phyloP scores from a whole-genome alignment of 805 yeast genomes.

The Ogataea ramenticola region DNA sequence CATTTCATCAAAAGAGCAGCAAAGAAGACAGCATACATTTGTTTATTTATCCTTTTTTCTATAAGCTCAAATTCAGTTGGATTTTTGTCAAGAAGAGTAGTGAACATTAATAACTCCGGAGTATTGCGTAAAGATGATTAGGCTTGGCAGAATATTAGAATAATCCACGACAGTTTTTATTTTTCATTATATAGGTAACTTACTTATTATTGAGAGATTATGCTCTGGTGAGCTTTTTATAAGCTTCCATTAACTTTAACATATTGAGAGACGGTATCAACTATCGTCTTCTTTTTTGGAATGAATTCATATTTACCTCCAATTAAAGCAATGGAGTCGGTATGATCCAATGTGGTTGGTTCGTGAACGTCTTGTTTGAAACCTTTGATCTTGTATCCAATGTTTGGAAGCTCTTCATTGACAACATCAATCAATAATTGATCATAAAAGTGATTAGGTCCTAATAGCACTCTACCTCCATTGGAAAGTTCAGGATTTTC shows the following conservation, averaged over 20 bases:
- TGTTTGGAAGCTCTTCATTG: not conserved
- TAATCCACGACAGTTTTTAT: too few relatives aligned
- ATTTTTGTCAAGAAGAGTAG: too few relatives aligned
- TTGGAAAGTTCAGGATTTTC: not conserved
- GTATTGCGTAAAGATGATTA: too few relatives aligned
- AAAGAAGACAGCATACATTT: too few relatives aligned
- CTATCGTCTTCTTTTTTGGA: constrained; percentile 31
- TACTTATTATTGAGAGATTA: too few relatives aligned
- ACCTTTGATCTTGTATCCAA: not conserved
- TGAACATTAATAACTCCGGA: too few relatives aligned
- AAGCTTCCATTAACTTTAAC: constrained; percentile 6
- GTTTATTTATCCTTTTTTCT: too few relatives aligned
- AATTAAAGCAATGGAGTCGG: too few relatives aligned
- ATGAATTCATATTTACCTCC: constrained; percentile 31
- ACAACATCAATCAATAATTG: not conserved
- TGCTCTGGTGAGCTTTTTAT: not conserved
- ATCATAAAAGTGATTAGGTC: not conserved
- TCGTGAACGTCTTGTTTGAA: not conserved
- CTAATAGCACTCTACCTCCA: not conserved
- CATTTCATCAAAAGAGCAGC: too few relatives aligned
- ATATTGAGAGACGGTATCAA: constrained; percentile 34
- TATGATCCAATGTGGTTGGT: not conserved
- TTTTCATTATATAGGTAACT: too few relatives aligned
- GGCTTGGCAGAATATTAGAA: too few relatives aligned
- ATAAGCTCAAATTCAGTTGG: too few relatives aligned